Evolutionary conservation across 148 eudicot species (phyloP).

Genomic region (Nyssa sinensis): DNA sequence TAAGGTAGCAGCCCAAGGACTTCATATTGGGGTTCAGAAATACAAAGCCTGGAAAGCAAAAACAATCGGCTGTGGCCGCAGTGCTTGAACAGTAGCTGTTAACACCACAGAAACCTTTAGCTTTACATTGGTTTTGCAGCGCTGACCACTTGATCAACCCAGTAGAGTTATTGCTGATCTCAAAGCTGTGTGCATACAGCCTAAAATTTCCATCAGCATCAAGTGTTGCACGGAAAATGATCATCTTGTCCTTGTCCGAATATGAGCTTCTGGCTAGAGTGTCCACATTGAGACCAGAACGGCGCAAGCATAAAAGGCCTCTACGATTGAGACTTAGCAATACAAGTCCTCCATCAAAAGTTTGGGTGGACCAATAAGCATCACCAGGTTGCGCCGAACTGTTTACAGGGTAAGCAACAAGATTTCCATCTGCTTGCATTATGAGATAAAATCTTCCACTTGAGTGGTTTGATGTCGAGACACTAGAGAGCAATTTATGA

Average conservation of each 20-base stretch:
- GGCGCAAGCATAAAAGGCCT: neutral
- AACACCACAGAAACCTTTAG: slow-evolving; percentile 22
- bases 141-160: neutral
- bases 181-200: slow-evolving; percentile 1
- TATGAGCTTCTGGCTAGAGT: neutral
- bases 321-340: neutral
- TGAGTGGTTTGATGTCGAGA: slow-evolving; percentile 9
- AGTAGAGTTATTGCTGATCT: neutral
- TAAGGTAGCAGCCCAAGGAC: slow-evolving; percentile 11
- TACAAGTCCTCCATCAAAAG: neutral
- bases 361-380: slow-evolving; percentile 6
- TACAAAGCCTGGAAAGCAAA: slow-evolving; percentile 19
- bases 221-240: slow-evolving; percentile 5
- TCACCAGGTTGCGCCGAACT: neutral
- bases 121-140: neutral
- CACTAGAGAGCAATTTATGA: slow-evolving; percentile 3
- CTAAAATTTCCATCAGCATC: slow-evolving; percentile 6
- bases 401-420: slow-evolving; percentile 16
- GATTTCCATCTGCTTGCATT: slow-evolving; percentile 22
- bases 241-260: neutral
- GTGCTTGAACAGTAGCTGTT: slow-evolving; percentile 14
- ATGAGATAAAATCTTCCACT: slow-evolving; percentile 3
- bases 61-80: slow-evolving; percentile 6
- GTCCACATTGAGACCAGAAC: too few relatives aligned
- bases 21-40: neutral